Percentiles rank a stretch among this genome's conserved stretches.
Evolutionary conservation across 192 early-diverging fungal genomes (phyloP).

Genomic region (Rhizoclosmatium sp.): DNA sequence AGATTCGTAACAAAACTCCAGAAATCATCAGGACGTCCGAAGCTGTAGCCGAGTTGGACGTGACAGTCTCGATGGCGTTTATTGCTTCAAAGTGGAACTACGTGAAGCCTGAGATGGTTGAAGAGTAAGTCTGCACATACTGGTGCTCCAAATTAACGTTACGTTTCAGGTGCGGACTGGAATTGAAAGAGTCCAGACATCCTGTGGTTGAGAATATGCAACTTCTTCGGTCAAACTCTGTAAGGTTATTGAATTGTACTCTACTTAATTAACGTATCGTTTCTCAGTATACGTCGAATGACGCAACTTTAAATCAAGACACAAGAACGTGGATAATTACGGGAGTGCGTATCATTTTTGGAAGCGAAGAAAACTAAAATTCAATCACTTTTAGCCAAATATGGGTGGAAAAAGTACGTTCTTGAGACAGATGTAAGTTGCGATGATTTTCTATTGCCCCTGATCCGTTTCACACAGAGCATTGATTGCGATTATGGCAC

Average conservation of each 20-base stretch:
- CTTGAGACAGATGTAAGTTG: constrained; percentile 67
- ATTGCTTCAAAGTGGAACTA: constrained; percentile 65
- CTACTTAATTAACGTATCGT: neutral
- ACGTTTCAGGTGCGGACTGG: constrained; percentile 21
- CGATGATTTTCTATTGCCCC: neutral
- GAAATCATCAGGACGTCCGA: constrained; percentile 34
- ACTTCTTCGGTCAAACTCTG: constrained; percentile 33
- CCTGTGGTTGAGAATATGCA: constrained; percentile 73
- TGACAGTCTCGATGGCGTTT: constrained; percentile 52
- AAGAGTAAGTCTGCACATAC: constrained; percentile 42
- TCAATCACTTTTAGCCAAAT: constrained; percentile 63
- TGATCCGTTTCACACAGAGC: constrained; percentile 38
- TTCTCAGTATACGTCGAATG: constrained; percentile 29
- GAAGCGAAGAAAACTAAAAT: neutral
- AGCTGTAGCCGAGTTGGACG: constrained; percentile 59
- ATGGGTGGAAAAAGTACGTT: constrained; percentile 83
- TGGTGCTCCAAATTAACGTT: neutral
- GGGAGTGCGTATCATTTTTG: constrained; percentile 29
- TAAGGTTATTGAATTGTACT: constrained; percentile 17
- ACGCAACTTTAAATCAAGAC: constrained; percentile 8
- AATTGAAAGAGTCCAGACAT: constrained; percentile 72
- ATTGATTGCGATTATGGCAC: constrained; percentile 67
- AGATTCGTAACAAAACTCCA: constrained; percentile 16
- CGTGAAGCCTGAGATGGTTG: constrained; percentile 63
- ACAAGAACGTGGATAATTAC: constrained; percentile 36